Conservation (phyloP, 2,329 filamentous ascomycete species). For the Endocalyx cinctus region DNA sequence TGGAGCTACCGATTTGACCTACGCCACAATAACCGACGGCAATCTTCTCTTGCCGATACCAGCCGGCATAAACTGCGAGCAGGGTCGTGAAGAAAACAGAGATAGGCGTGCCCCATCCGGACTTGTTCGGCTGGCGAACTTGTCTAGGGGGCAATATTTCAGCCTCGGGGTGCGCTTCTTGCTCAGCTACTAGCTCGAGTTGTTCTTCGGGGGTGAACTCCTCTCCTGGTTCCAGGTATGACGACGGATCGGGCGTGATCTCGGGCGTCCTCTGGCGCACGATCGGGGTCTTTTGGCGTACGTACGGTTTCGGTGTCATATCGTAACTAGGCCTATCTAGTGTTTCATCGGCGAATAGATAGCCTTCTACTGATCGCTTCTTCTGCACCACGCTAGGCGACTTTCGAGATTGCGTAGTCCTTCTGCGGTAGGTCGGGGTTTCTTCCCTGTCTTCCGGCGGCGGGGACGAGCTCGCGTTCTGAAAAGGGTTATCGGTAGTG, state of each 20-base stretch:
- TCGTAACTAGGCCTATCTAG: constrained; percentile 55
- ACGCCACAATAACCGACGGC: constrained; percentile 92
- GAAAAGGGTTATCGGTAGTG: constrained; percentile 87
- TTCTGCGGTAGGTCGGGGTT: constrained; percentile 45
- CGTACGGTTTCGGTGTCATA: constrained; percentile 47
- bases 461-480: constrained; percentile 72
- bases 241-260: constrained; percentile 11
- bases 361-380: constrained; percentile 38
- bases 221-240: constrained; percentile 69
- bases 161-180: constrained; percentile 50
- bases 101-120: constrained; percentile 59
- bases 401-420: constrained; percentile 37
- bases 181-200: constrained; percentile 70
- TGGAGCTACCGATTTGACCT: constrained; percentile 56
- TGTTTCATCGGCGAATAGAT: constrained; percentile 47
- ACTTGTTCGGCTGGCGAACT: constrained; percentile 28
- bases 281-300: too few relatives aligned
- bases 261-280: constrained; percentile 31
- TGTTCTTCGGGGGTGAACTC: constrained; percentile 94
- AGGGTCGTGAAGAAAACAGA: constrained; percentile 67
- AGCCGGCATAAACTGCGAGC: constrained; percentile 67
- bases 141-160: constrained; percentile 36
- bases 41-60: constrained; percentile 95
- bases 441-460: constrained; percentile 43
- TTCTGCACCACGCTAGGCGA: constrained; percentile 38